Evolutionary conservation across 306 rosid genomes (phyloP).

Genomic region (Neltuma alba): DNA sequence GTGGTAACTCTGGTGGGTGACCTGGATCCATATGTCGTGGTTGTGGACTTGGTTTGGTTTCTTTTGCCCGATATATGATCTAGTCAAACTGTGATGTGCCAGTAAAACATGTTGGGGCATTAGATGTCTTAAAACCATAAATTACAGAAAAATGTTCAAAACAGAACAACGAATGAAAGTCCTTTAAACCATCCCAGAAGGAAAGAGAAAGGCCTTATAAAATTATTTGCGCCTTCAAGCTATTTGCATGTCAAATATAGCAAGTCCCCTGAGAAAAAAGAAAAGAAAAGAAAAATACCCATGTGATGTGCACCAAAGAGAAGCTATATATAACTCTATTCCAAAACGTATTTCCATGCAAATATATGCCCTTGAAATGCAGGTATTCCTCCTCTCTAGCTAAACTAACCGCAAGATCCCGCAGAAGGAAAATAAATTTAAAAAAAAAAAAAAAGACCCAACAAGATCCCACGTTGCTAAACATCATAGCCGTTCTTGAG

Average conservation of each 20-base stretch:
- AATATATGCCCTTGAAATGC: slow-evolving; percentile 8
- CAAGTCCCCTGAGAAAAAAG: neutral
- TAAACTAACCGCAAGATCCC: neutral
- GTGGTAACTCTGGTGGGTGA: too few relatives aligned
- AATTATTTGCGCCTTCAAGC: neutral
- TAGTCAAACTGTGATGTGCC: neutral
- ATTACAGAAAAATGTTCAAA: neutral
- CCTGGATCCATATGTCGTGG: neutral
- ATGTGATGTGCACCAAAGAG: neutral
- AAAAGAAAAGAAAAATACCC: too few relatives aligned
- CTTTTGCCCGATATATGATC: neutral
- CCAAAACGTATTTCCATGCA: neutral
- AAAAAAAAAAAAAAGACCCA: too few relatives aligned
- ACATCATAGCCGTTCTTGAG: neutral
- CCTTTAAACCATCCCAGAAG: neutral
- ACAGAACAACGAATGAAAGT: neutral
- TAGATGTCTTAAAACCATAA: neutral
- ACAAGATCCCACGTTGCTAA: neutral
- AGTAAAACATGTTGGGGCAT: neutral
- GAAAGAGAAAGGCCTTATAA: neutral
- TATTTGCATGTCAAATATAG: neutral
- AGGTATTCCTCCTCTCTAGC: neutral
- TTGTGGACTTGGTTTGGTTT: neutral
- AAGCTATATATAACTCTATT: neutral
- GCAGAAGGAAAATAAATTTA: too few relatives aligned